Percentiles rank a stretch among this genome's conserved stretches.
Conservation (phyloP, 139 green algal species). For the Micractinium conductrix region DNA sequence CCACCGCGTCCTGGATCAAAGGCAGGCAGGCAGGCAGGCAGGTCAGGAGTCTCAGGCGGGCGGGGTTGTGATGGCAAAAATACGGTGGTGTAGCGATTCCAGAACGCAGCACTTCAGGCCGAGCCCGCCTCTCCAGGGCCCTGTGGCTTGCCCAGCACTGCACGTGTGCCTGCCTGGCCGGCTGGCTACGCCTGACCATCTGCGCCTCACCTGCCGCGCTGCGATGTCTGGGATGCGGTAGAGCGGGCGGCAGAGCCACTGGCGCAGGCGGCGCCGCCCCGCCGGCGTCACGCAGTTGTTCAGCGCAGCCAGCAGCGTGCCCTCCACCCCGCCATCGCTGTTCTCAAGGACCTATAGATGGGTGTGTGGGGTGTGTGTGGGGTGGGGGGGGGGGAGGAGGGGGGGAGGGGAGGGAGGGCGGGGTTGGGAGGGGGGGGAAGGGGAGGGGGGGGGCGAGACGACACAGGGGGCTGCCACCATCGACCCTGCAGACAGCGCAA, state of each 20-base stretch:
- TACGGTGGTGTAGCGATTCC: no score
- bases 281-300: conserved; percentile 90
- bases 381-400: background rate
- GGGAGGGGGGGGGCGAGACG: background rate
- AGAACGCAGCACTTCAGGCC: no score
- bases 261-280: conserved; percentile 84
- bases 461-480: background rate
- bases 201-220: no score
- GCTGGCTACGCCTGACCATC: no score
- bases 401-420: background rate
- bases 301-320: conserved; percentile 87
- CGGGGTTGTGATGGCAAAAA: no score
- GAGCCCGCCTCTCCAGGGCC: no score
- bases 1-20: conserved; percentile 78
- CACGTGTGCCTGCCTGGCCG: no score
- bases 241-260: conserved; percentile 92
- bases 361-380: background rate
- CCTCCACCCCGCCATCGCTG: conserved; percentile 70
- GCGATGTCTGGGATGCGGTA: conserved; percentile 70
- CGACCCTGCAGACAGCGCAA: background rate
- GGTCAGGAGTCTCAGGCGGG: no score
- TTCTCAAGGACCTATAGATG: conserved; percentile 93
- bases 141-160: no score
- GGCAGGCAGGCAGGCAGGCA: no score
- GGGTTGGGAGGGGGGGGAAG: background rate